A percentile compares a stretch with the other conserved stretches of the same genome.
Evolutionary conservation across 2,329 filamentous ascomycete genomes (phyloP).

Genomic region (Cytospora leucostoma): DNA sequence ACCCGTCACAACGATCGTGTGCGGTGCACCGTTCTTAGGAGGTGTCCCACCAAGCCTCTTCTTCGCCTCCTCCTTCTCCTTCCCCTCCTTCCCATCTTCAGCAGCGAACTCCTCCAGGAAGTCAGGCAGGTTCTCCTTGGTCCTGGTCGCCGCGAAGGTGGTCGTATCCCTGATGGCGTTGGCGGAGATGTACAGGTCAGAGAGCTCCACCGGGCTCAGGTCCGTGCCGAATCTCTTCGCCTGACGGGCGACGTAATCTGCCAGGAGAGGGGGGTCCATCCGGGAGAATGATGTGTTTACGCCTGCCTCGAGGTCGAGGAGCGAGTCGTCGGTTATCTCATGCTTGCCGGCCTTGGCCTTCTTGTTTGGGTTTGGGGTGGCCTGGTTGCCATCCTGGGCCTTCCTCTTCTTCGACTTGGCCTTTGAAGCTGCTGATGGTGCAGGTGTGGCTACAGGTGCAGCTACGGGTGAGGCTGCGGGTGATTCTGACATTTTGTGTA

Average conservation of each 20-base stretch:
- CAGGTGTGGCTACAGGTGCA: slow-evolving; percentile 7
- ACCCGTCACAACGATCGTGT: slow-evolving; percentile 85
- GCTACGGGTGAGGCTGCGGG: neutral
- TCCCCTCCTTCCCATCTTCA: slow-evolving; percentile 28
- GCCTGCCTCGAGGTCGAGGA: slow-evolving; percentile 67
- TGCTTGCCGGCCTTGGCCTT: slow-evolving; percentile 50
- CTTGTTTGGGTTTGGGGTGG: slow-evolving; percentile 29
- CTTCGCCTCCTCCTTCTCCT: slow-evolving; percentile 39
- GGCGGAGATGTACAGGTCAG: slow-evolving; percentile 77
- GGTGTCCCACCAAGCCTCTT: slow-evolving; percentile 63
- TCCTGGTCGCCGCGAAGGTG: slow-evolving; percentile 67
- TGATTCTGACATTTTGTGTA: slow-evolving; percentile 15
- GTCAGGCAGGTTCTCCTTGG: slow-evolving; percentile 70
- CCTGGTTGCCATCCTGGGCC: slow-evolving; percentile 45
- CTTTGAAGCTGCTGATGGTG: slow-evolving; percentile 18
- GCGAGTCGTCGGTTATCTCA: slow-evolving; percentile 52
- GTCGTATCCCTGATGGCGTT: slow-evolving; percentile 79
- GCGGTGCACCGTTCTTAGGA: slow-evolving; percentile 70
- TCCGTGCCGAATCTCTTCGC: slow-evolving; percentile 77
- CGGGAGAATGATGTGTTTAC: slow-evolving; percentile 78
- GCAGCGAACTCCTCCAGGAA: slow-evolving; percentile 71
- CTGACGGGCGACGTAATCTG: slow-evolving; percentile 82
- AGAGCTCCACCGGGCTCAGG: slow-evolving; percentile 79
- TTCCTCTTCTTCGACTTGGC: slow-evolving; percentile 57
- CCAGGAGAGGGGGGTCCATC: slow-evolving; percentile 81